Evolutionary conservation across 306 rosid genomes (phyloP), one percentile per base, ranked within the genome.

Genomic region (Cotoneaster glaucophyllus): DNA sequence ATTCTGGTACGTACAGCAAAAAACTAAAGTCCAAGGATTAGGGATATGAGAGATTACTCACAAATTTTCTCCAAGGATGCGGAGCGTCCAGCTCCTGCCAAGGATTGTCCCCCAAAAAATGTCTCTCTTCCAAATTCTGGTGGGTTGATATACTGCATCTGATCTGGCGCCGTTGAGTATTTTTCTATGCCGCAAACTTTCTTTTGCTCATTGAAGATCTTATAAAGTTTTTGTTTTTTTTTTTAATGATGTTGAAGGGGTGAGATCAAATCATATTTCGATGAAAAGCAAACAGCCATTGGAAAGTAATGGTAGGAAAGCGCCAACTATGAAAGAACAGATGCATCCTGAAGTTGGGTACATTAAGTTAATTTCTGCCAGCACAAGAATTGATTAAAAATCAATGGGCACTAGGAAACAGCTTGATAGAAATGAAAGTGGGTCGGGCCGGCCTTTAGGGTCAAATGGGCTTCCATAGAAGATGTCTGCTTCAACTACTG

Each of bases 1-100:
- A 83, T 64, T 71, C 58, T 77, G 67, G 74, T 68, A 64, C 50
- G 21, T 80, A 76, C 96, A 92, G 97, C 62, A 54, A 69, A 72
- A 82, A 71, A 76, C 66, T 70, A 89, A 85, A 80, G 93, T 85
- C 59, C 88, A 92, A 84, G 88, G 75, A 87, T 90, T 5, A 94
- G 92, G 86, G 84, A 81, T 78, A 92, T 91, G 3, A 90, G 98
- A 80, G 98, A 94, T 80, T 92, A 94, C 82, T 89, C 98, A 34
- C 2, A 34, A 34, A 34, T 17, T 94, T 90, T 83, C 86, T 94
- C 93, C 3, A 97, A 94, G 34, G 93, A 94, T 80, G 89, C 82
- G 5, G 86, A 90, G 74, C 65, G 77, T 80, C 97, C 97, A 9
- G 92, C 86, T 80, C 87, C 98, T 58, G 8, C 81, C 4, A 91